Base-by-base conservation (phyloP, 2,329 filamentous ascomycete genomes). In the Xylariaceae sp. region DNA sequence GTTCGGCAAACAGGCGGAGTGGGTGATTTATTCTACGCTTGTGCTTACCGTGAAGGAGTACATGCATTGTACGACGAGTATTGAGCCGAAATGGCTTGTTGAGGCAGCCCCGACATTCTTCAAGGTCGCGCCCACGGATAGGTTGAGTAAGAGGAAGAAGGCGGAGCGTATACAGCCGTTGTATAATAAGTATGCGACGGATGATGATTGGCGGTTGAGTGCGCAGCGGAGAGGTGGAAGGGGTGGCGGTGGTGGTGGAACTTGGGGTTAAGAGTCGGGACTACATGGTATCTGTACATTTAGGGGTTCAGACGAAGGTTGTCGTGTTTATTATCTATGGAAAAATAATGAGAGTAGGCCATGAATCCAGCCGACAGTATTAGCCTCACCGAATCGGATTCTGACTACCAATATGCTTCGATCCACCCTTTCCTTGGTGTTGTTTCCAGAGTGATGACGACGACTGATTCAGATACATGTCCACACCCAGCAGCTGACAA, bases 81-180 rank as follows among this genome's bases (percentile, higher is more conserved):
- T 99, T 69, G 94, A 99, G 76, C 93, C 94, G 7, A 96, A 96
- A 71, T 88, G 86, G 86, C 82, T 99, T 18, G 92, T 97, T 0
- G 92, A 97, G 69, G 93, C 92, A 10, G 94, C 95, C n/a, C 94
- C 95, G 8, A 97, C 92, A 0, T 99, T 97, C 79, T 99, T 97
- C 85, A 96, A 96, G 82, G 91, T 97, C 3, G 93, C 94, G 15
- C 87, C 90, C 0, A 93, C 88, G 42, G 91, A 97, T 72, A 81
- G 85, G 58, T 75, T 99, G 69, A 93, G 88, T 65, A 97, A 96
- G 82, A 80, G 94, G 70, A 94, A 95, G 83, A 88, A 90, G 80
- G 90, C 90, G 0, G 94, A 99, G 80, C 82, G 93, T 58, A 97
- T 99, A 57, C 90, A 96, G 78, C 94, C 94, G 49, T 75, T 99